Evolutionary conservation across 1,284 basidiomycete genomes (phyloP).

Genomic region (Leucoagaricus sp.): DNA sequence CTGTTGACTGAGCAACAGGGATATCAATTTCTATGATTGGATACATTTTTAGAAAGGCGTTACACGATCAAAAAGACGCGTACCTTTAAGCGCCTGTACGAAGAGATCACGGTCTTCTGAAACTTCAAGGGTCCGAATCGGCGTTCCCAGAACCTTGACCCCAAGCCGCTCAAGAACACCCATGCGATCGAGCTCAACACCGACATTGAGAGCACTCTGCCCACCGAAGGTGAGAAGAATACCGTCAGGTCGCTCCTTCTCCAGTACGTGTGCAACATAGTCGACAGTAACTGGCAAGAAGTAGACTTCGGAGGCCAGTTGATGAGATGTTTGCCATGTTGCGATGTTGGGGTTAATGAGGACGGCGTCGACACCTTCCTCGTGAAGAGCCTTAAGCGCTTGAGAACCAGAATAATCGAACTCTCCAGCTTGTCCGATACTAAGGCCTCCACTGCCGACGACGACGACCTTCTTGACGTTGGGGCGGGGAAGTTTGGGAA

Average conservation of each 20-base stretch:
- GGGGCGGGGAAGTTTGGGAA: slow-evolving; percentile 83
- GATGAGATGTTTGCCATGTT: slow-evolving; percentile 96
- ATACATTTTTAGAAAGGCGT: slow-evolving; percentile 11
- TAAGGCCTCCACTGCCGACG: slow-evolving; percentile 94
- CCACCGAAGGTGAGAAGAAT: slow-evolving; percentile 98
- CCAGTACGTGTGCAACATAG: slow-evolving; percentile 97
- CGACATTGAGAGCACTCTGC: slow-evolving; percentile 97
- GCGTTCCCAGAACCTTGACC: slow-evolving; percentile 94
- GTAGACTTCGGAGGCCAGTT: slow-evolving; percentile 96
- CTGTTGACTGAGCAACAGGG: slow-evolving; percentile 95
- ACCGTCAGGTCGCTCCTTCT: slow-evolving; percentile 98
- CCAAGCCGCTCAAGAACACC: slow-evolving; percentile 94
- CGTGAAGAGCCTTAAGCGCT: slow-evolving; percentile 96
- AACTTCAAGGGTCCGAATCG: slow-evolving; percentile 92
- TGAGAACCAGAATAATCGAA: slow-evolving; percentile 99
- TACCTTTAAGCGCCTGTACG: slow-evolving; percentile 94
- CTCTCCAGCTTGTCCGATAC: slow-evolving; percentile 98
- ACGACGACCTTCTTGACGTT: slow-evolving; percentile 96
- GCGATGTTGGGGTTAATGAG: slow-evolving; percentile 98
- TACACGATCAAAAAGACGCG: slow-evolving; percentile 18
- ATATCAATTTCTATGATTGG: slow-evolving; percentile 88
- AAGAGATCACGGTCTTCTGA: slow-evolving; percentile 98
- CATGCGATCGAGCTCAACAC: slow-evolving; percentile 97
- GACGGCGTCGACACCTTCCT: slow-evolving; percentile 94
- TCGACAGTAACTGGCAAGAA: slow-evolving; percentile 97